Evolutionary conservation across 116 monocot species (phyloP).

Genomic region (Posidonia oceanica): DNA sequence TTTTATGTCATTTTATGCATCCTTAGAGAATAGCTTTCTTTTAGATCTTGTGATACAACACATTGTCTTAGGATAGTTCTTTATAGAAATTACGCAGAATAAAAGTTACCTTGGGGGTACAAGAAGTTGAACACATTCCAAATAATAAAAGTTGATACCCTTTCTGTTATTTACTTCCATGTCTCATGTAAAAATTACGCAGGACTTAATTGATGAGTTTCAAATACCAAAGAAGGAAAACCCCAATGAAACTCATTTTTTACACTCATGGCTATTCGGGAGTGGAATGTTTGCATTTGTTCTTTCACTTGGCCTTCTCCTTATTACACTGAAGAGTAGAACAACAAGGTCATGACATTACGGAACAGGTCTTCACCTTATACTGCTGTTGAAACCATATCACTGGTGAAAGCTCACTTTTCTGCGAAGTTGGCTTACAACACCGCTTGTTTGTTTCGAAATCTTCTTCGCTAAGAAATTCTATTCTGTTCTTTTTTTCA

Average conservation of each 20-base stretch:
- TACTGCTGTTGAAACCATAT: too few species aligned
- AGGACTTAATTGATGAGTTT: conserved; percentile 74
- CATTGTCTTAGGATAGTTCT: too few species aligned
- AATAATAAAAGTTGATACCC: not conserved
- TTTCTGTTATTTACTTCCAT: not conserved
- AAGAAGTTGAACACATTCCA: not conserved
- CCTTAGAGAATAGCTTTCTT: too few species aligned
- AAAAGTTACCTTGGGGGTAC: too few species aligned
- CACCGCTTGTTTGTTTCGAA: too few species aligned
- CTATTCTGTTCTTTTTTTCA: too few species aligned
- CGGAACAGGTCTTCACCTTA: conserved; percentile 34
- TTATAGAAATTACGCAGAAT: too few species aligned
- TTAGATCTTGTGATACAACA: too few species aligned
- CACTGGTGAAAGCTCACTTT: too few species aligned
- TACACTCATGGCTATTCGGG: conserved; percentile 53
- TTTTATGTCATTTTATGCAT: too few species aligned
- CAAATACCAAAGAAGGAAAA: conserved; percentile 48
- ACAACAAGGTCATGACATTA: conserved; percentile 70
- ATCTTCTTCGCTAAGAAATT: too few species aligned
- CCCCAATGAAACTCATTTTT: conserved; percentile 22
- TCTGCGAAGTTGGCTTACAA: too few species aligned
- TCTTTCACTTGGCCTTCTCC: conserved; percentile 73
- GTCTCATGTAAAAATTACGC: not conserved
- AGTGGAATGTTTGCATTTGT: conserved; percentile 86
- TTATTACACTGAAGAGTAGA: conserved; percentile 53